Percentiles rank a stretch among this genome's conserved stretches.
Conservation (phyloP, 768 basidiomycete species). For the Mycena albidolilacea region DNA sequence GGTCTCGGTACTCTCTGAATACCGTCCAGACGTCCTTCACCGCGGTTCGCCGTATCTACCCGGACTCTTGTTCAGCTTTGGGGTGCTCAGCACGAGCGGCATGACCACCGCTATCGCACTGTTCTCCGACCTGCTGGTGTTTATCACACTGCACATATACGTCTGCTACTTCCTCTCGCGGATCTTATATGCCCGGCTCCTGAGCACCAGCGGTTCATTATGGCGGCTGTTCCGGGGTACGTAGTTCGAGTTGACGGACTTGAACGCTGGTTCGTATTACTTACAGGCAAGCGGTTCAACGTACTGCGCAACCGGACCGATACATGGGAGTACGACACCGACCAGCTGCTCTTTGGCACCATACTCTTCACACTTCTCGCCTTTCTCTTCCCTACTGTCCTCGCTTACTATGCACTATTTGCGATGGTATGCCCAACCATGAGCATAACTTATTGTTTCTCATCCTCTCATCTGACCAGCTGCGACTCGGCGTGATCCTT, state of each 20-base stretch:
- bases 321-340: constrained; percentile 91
- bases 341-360: constrained; percentile 96
- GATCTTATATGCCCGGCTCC: constrained; percentile 72
- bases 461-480: constrained; percentile 50
- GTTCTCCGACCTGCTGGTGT: constrained; percentile 72
- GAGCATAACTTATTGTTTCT: not conserved
- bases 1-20: not conserved
- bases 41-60: constrained; percentile 48
- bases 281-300: constrained; percentile 89
- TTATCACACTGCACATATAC: constrained; percentile 82
- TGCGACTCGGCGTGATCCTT: constrained; percentile 67
- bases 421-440: constrained; percentile 63
- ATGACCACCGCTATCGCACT: constrained; percentile 79
- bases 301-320: constrained; percentile 90
- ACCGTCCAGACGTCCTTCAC: constrained; percentile 44
- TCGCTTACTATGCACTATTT: constrained; percentile 90
- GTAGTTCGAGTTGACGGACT: not conserved
- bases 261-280: not conserved
- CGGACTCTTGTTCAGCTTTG: constrained; percentile 53
- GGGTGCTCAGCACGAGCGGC: constrained; percentile 56
- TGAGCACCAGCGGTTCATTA: constrained; percentile 72
- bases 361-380: constrained; percentile 87
- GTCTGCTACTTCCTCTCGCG: constrained; percentile 77
- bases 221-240: constrained; percentile 94
- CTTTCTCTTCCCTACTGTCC: constrained; percentile 87